Evolutionary conservation across 768 basidiomycete genomes (phyloP).

Genomic region (Suillus bovinus): DNA sequence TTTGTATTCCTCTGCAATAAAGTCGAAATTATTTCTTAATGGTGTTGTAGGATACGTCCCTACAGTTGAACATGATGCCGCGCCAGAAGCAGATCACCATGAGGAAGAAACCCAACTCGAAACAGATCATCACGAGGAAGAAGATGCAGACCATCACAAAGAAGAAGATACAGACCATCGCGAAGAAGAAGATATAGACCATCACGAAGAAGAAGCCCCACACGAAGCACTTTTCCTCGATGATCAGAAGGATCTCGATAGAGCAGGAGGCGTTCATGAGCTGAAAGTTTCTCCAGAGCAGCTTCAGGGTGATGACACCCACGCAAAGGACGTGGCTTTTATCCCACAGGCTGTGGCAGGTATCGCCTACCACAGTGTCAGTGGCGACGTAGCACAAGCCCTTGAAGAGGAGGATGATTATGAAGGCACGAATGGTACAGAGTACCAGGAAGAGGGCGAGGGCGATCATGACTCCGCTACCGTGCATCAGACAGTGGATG

Average conservation of each 20-base stretch:
- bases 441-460: slow-evolving; percentile 22
- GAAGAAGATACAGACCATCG: neutral
- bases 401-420: slow-evolving; percentile 26
- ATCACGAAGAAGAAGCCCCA: neutral
- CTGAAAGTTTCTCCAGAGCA: neutral
- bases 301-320: slow-evolving; percentile 10
- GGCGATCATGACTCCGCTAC: slow-evolving; percentile 29
- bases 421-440: slow-evolving; percentile 19
- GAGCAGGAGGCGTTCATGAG: slow-evolving; percentile 11
- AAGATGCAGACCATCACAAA: neutral
- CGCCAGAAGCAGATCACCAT: slow-evolving; percentile 10
- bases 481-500: slow-evolving; percentile 29
- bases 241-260: slow-evolving; percentile 3
- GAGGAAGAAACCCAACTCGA: slow-evolving; percentile 5
- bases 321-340: neutral
- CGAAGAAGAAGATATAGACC: neutral
- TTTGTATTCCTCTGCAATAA: slow-evolving; percentile 5
- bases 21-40: neutral
- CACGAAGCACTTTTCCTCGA: slow-evolving; percentile 7
- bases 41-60: neutral
- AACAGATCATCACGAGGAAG: neutral
- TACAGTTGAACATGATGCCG: slow-evolving; percentile 7
- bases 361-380: slow-evolving; percentile 20
- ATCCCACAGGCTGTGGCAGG: slow-evolving; percentile 14
- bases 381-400: slow-evolving; percentile 15